Base-by-base conservation (phyloP, 2,329 filamentous ascomycete species). In the Aschersonia sp. region DNA sequence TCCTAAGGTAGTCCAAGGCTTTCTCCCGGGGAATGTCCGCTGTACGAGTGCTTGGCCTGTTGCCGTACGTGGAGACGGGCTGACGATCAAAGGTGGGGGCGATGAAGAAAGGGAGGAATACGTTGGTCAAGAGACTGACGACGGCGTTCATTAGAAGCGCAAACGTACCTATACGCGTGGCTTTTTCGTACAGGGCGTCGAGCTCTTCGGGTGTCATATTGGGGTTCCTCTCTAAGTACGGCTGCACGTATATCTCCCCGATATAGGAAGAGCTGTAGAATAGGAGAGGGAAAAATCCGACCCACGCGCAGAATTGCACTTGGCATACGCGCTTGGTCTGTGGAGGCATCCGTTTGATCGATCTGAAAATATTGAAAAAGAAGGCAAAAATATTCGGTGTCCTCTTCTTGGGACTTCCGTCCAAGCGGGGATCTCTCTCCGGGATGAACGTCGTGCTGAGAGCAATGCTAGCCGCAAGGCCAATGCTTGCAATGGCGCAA, bases 191-290 rank as follows among this genome's bases (percentile, higher is more conserved):
- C 1, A 89, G 73, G 45, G 71, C 66, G 57, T 95, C 82, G 50
- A 95, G 79, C 56, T 95, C 81, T 12, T 76, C 72, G 0, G 82
- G 75, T 1, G 81, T 76, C 72, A 95, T 83, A 60, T 90, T 67
- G 0, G 87, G 88, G 54, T 95, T 84, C 46, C 76, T 69, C 53
- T 80, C 73, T 46, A 95, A 81, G 55, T 76, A 84, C 0, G 87
- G 87, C 59, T 95, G 83, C 14, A 87, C 84, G 56, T 95, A 95
- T 48, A 97, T 85, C 60, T 95, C 87, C 51, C 86, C 89, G 55
- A 95, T 84, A 62, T 92, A 97, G 14, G 87, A 94, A 1, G 88
- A 94, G 5, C 87, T 87, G 68, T 97, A 97, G 67, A 94, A 95
- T 3, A 97, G 73, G 62, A 95, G 88, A 1, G 89, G 89, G 58